A percentile compares a stretch with the other conserved stretches of the same genome.
Conservation (phyloP, 345 rosid species). For the Corymbia maculata region DNA sequence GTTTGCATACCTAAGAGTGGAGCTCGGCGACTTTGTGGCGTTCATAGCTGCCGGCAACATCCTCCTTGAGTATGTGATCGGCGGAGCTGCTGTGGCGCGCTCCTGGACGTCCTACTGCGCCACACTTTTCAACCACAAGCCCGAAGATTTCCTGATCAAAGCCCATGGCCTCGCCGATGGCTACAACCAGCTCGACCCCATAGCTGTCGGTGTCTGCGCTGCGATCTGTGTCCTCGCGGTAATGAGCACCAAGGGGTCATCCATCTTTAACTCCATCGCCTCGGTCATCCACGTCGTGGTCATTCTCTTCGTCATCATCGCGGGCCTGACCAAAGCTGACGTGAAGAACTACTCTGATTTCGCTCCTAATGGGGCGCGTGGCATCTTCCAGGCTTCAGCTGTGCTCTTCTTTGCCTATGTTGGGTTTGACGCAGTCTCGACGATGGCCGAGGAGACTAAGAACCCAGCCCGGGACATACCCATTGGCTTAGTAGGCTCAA, state of each 20-base stretch:
- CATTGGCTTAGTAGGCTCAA: slow-evolving; percentile 74
- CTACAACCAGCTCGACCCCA: slow-evolving; percentile 65
- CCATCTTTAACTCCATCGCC: slow-evolving; percentile 64
- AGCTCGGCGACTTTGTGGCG: slow-evolving; percentile 85
- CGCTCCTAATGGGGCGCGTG: slow-evolving; percentile 39
- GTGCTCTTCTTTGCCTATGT: slow-evolving; percentile 79
- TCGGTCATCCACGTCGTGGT: slow-evolving; percentile 54
- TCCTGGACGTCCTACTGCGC: slow-evolving; percentile 90
- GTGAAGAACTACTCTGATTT: slow-evolving; percentile 39
- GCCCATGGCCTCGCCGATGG: slow-evolving; percentile 30
- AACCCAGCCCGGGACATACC: slow-evolving; percentile 78
- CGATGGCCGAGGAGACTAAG: slow-evolving; percentile 90
- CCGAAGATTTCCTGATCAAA: slow-evolving; percentile 54
- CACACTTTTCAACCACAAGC: slow-evolving; percentile 62
- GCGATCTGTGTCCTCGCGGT: slow-evolving; percentile 48
- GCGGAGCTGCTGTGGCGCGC: slow-evolving; percentile 73
- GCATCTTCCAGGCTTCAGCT: slow-evolving; percentile 57
- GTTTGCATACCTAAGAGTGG: slow-evolving; percentile 54
- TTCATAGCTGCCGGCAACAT: slow-evolving; percentile 90
- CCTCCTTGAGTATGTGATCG: slow-evolving; percentile 54
- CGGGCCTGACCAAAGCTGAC: slow-evolving; percentile 51
- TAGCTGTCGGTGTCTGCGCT: slow-evolving; percentile 39
- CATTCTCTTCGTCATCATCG: slow-evolving; percentile 63
- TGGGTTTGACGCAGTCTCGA: slow-evolving; percentile 83
- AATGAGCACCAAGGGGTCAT: slow-evolving; percentile 67